A percentile compares a stretch with the other conserved stretches of the same genome.
phyloP scores from a whole-genome alignment of 352 stramenopile species.

The Nothophytophthora sp. region DNA sequence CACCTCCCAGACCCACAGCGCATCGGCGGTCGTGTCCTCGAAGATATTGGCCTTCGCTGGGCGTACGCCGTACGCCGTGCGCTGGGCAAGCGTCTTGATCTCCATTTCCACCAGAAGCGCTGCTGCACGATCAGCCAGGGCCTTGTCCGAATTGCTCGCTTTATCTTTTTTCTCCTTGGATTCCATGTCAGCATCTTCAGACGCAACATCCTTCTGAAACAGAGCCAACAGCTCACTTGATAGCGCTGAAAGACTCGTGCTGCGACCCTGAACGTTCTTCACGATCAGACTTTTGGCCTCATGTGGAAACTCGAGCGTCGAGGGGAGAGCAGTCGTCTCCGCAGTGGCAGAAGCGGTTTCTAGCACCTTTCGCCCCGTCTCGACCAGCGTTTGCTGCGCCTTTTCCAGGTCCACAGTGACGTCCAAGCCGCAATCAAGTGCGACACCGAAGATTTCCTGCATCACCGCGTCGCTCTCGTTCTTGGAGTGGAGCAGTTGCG shows the following conservation, averaged over 20 bases:
- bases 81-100: constrained; percentile 88
- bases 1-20: constrained; percentile 86
- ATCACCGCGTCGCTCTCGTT: constrained; percentile 37
- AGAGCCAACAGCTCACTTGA: constrained; percentile 29
- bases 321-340: constrained; percentile 15
- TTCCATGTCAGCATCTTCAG: constrained; percentile 7
- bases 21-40: constrained; percentile 74
- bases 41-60: constrained; percentile 77
- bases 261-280: constrained; percentile 44
- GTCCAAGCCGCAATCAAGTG: constrained; percentile 52
- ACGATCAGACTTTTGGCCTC: constrained; percentile 58
- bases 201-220: constrained; percentile 26
- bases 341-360: constrained; percentile 5
- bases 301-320: constrained; percentile 32
- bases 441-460: constrained; percentile 76
- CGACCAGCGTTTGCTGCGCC: constrained; percentile 7
- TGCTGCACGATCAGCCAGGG: constrained; percentile 14
- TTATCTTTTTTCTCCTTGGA: not conserved
- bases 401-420: constrained; percentile 19
- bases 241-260: constrained; percentile 40
- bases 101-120: constrained; percentile 74
- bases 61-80: constrained; percentile 62
- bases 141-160: constrained; percentile 5
- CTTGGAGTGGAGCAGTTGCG: constrained; percentile 29
- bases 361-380: constrained; percentile 33